A percentile compares a stretch with the other conserved stretches of the same genome.
Conservation (phyloP, 2,329 filamentous ascomycete species). For the Penicillium sp. region DNA sequence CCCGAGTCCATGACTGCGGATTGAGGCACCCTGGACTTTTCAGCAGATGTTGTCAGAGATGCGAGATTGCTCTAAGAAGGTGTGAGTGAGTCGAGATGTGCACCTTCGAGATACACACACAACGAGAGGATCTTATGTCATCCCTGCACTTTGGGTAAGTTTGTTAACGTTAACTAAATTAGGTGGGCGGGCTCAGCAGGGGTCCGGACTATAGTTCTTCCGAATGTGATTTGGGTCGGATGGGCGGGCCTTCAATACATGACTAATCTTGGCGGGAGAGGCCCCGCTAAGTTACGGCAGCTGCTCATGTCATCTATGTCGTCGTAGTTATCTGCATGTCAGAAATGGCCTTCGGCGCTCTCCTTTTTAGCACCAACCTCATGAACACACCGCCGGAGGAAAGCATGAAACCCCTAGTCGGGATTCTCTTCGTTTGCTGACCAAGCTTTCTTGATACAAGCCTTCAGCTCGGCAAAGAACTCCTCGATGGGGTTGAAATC, state of each 20-base stretch:
- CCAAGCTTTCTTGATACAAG: slow-evolving; percentile 6
- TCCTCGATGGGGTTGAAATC: background rate
- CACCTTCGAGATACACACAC: background rate
- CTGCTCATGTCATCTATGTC: background rate
- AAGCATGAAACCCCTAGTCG: slow-evolving; percentile 2
- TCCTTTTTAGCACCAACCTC: slow-evolving; percentile 1
- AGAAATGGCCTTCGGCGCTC: slow-evolving; percentile 4
- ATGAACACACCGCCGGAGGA: slow-evolving; percentile 4
- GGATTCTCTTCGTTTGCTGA: background rate
- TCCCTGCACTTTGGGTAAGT: background rate
- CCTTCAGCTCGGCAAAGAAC: slow-evolving; percentile 6
- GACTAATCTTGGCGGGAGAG: too few relatives aligned
- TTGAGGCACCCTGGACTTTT: background rate
- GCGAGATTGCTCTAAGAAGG: background rate
- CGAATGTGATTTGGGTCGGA: background rate
- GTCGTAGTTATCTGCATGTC: background rate
- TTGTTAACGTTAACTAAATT: too few relatives aligned
- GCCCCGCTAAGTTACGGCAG: background rate
- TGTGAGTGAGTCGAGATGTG: background rate
- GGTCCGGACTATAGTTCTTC: background rate
- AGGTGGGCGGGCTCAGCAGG: background rate
- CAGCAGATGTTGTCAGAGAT: background rate
- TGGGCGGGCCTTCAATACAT: too few relatives aligned
- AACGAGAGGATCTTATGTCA: background rate
- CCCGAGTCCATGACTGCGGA: slow-evolving; percentile 7